Conservation (phyloP, 2,329 filamentous ascomycete genomes). For the Sporothrix schenckii region DNA sequence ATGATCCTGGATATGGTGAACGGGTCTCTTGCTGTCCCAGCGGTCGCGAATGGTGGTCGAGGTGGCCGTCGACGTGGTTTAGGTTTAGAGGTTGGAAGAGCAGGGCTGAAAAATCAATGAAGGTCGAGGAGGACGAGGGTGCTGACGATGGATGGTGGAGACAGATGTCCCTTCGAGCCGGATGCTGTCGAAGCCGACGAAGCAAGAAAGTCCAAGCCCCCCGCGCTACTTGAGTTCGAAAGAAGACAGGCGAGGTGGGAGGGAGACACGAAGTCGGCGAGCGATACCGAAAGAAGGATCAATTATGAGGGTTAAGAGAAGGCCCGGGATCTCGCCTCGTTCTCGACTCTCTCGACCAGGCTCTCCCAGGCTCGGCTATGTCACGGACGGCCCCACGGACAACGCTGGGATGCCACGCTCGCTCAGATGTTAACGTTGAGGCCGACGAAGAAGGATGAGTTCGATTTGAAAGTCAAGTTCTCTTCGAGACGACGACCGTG, state of each 20-base stretch:
- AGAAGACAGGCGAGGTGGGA: background rate
- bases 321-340: background rate
- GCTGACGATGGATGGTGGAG: conserved; percentile 35
- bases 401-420: background rate
- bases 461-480: conserved; percentile 25
- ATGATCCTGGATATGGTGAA: conserved; percentile 39
- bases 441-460: background rate
- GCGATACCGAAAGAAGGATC: background rate
- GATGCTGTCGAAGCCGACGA: conserved; percentile 26
- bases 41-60: conserved; percentile 31
- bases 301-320: background rate
- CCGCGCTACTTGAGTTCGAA: background rate
- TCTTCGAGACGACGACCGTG: conserved; percentile 18
- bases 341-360: background rate
- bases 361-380: conserved; percentile 9
- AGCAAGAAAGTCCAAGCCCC: conserved; percentile 16
- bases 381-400: conserved; percentile 25
- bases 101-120: background rate
- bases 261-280: background rate
- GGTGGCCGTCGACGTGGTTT: background rate
- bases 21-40: conserved; percentile 35
- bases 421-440: background rate
- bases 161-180: conserved; percentile 40
- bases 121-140: conserved; percentile 1
- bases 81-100: conserved; percentile 14